Conservation (phyloP, 148 eudicot species). For the Spergularia bocconei region DNA sequence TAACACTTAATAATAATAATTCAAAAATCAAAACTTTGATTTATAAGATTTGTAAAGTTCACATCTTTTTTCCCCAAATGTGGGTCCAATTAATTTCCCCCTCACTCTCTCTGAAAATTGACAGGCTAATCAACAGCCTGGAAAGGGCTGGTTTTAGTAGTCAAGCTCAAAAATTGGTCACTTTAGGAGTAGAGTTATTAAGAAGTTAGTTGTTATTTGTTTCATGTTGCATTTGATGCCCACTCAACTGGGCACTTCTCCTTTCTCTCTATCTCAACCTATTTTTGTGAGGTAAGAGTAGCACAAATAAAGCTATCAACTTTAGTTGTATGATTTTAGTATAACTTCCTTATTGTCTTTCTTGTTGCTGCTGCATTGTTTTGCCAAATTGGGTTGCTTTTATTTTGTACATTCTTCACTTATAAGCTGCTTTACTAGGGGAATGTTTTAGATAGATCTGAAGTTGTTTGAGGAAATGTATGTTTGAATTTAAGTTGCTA, state of each 20-base stretch:
- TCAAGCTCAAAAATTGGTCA: conserved; percentile 33
- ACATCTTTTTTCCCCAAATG: conserved; percentile 19
- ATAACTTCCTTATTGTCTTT: neutral
- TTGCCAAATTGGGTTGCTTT: conserved; percentile 18
- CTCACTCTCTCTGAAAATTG: conserved; percentile 27
- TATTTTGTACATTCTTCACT: neutral
- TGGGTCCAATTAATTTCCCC: conserved; percentile 38
- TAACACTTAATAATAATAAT: neutral
- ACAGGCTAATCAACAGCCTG: conserved; percentile 93
- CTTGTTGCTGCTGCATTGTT: conserved; percentile 19
- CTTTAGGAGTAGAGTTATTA: conserved; percentile 22
- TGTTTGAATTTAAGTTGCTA: conserved; percentile 15
- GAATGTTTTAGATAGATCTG: conserved; percentile 31
- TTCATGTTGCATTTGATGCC: conserved; percentile 33
- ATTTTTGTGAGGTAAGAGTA: conserved; percentile 33
- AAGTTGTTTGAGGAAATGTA: conserved; percentile 32
- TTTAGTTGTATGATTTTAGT: conserved; percentile 14
- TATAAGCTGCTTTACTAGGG: conserved; percentile 2
- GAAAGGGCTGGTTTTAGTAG: conserved; percentile 54
- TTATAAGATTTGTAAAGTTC: conserved; percentile 19
- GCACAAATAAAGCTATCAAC: conserved; percentile 21
- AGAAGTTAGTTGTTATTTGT: conserved; percentile 29
- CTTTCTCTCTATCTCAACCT: conserved; percentile 1
- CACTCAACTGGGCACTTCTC: conserved; percentile 28
- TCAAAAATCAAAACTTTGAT: neutral